These are phyloP conservation scores for Pythium monospermum DNA, from an alignment of 352 stramenopile genomes.

Conservation along the genomic window DNA sequence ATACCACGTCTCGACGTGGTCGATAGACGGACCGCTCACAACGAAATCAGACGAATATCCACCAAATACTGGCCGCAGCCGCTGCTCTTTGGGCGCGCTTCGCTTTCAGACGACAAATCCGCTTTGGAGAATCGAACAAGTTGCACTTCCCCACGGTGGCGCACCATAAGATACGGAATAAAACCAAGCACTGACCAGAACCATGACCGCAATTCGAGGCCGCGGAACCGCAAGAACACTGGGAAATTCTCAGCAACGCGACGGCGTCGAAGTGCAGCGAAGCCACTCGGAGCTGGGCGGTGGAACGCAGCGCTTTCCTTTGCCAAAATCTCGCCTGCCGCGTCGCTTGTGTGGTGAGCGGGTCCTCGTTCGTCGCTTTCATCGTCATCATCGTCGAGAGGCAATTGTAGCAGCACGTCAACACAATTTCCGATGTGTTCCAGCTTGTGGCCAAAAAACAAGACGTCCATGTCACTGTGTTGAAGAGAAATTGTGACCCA, in stretches of 20 bases:
- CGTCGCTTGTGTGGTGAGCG: no score
- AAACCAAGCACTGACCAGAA: conserved; percentile 24
- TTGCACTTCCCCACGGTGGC: background rate
- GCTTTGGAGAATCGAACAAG: conserved; percentile 15
- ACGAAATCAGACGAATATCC: conserved; percentile 6
- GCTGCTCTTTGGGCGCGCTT: background rate
- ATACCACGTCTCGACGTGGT: conserved; percentile 10
- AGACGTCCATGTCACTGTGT: conserved; percentile 25
- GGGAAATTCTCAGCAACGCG: background rate
- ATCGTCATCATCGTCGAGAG: conserved; percentile 8
- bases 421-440: conserved; percentile 11
- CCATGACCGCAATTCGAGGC: conserved; percentile 23
- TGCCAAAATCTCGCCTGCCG: no score
- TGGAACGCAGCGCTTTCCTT: background rate
- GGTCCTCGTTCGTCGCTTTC: background rate
- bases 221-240: conserved; percentile 8
- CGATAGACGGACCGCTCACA: background rate
- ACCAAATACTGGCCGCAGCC: background rate
- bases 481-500: conserved; percentile 26
- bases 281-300: background rate
- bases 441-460: conserved; percentile 25
- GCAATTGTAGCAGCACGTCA: conserved; percentile 8
- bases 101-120: background rate
- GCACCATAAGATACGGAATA: conserved; percentile 20
- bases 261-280: background rate